phyloP scores from a whole-genome alignment of 306 rosid species.

The Prunus kanzakura region DNA sequence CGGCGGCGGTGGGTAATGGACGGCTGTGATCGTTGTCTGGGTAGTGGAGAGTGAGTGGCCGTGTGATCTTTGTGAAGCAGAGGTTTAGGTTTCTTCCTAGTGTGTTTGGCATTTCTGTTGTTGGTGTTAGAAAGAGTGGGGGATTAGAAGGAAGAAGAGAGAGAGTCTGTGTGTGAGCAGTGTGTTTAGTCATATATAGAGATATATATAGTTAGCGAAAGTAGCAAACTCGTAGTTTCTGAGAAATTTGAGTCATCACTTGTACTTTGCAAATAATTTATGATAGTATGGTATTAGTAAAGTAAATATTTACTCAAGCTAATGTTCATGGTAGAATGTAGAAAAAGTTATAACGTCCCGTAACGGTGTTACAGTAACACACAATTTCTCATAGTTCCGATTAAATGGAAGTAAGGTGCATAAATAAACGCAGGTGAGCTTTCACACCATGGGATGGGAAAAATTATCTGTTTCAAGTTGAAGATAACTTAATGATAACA shows the following conservation, averaged over 20 bases:
- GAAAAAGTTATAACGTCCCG: too few relatives aligned
- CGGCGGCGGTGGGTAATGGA: constrained; percentile 11
- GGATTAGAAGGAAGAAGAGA: background rate
- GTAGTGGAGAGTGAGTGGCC: constrained; percentile 26
- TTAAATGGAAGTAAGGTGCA: background rate
- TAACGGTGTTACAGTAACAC: too few relatives aligned
- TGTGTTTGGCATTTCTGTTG: constrained; percentile 43
- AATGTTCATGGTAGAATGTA: too few relatives aligned
- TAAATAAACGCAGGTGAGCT: background rate
- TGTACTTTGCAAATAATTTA: too few relatives aligned
- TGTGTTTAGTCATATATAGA: background rate
- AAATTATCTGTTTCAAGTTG: background rate
- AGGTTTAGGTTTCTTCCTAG: constrained; percentile 46
- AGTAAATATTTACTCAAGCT: too few relatives aligned
- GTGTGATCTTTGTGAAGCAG: constrained; percentile 63
- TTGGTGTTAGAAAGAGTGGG: background rate
- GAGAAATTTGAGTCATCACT: too few relatives aligned
- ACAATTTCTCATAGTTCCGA: too few relatives aligned
- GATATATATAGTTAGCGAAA: too few relatives aligned
- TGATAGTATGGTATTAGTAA: too few relatives aligned
- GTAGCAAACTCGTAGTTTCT: too few relatives aligned
- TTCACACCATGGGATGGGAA: background rate
- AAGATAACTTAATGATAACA: background rate
- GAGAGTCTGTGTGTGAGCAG: background rate
- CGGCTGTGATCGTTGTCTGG: constrained; percentile 26